phyloP scores from a whole-genome alignment of 1,284 basidiomycete species.

The Rhodotorula sp. region DNA sequence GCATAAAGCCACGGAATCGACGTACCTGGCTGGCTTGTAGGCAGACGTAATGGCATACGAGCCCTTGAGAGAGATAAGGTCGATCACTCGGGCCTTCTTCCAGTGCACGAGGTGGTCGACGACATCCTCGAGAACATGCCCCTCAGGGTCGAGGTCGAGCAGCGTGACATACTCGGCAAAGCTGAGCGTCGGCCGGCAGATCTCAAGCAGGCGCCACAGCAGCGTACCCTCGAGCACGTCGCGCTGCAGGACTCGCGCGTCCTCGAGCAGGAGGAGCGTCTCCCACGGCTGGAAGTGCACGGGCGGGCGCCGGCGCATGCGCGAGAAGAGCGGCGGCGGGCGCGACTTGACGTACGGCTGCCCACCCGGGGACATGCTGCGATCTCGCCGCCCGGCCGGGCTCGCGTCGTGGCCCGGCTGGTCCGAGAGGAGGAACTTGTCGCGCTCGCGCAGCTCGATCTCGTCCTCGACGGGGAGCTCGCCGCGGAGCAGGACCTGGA shows the following conservation, averaged over 20 bases:
- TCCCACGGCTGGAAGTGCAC: conserved; percentile 80
- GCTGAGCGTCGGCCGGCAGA: conserved; percentile 56
- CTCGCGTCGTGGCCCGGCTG: conserved; percentile 56
- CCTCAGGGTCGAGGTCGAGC: conserved; percentile 42
- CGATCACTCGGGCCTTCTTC: conserved; percentile 82
- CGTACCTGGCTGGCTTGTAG: conserved; percentile 43
- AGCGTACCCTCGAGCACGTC: conserved; percentile 59
- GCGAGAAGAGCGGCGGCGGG: conserved; percentile 36
- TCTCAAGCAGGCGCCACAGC: conserved; percentile 42
- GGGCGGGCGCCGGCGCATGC: conserved; percentile 31
- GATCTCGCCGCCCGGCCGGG: conserved; percentile 53
- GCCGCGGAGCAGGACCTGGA: conserved; percentile 40
- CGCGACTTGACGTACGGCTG: conserved; percentile 18
- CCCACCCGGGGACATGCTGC: conserved; percentile 20
- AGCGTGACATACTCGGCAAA: conserved; percentile 45
- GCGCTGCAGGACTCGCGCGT: conserved; percentile 54
- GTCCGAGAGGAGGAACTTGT: conserved; percentile 16
- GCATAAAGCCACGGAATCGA: neutral
- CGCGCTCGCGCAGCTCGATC: conserved; percentile 14
- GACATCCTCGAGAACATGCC: conserved; percentile 37
- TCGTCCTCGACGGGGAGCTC: conserved; percentile 38
- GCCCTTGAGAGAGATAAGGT: conserved; percentile 79
- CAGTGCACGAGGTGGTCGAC: conserved; percentile 70
- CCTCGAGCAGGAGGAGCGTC: conserved; percentile 69
- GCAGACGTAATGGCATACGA: conserved; percentile 62